phyloP scores from a whole-genome alignment of 768 basidiomycete species.

The Agrocybe chaxingu region DNA sequence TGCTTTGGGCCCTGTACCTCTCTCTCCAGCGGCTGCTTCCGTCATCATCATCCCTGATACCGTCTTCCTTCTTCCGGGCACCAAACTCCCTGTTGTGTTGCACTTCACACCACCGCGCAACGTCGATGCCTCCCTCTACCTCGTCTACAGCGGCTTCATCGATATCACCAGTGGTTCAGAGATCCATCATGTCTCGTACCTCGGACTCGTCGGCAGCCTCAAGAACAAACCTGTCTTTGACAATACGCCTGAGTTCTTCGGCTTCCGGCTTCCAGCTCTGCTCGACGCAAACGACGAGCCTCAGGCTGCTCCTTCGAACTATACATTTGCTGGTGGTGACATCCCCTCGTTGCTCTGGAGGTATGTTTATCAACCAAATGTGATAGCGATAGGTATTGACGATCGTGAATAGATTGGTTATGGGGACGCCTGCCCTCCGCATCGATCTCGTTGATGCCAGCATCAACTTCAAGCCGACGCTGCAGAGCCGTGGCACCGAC shows the following conservation, averaged over 20 bases:
- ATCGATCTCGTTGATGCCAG: conserved; percentile 46
- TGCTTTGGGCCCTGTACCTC: conserved; percentile 46
- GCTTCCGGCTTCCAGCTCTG: conserved; percentile 39
- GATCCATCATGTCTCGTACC: conserved; percentile 40
- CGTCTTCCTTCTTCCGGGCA: conserved; percentile 44
- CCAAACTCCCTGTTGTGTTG: conserved; percentile 35
- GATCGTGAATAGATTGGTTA: conserved; percentile 29
- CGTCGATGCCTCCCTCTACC: conserved; percentile 43
- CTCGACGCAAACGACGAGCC: conserved; percentile 38
- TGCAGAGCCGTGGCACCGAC: conserved; percentile 26
- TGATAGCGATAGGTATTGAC: conserved; percentile 5
- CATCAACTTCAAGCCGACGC: conserved; percentile 36
- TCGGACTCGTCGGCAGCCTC: conserved; percentile 41
- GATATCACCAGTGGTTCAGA: conserved; percentile 32
- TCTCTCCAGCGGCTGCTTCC: conserved; percentile 39
- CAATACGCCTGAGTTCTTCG: conserved; percentile 44
- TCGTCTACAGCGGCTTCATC: conserved; percentile 61
- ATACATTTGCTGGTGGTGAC: conserved; percentile 41
- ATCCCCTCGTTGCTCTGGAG: conserved; percentile 40
- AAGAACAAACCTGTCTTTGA: conserved; percentile 51
- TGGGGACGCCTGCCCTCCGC: conserved; percentile 46
- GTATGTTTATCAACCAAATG: conserved; percentile 16
- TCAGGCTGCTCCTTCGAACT: conserved; percentile 38
- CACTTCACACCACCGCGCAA: conserved; percentile 43
- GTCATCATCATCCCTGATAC: conserved; percentile 42